Conservation (phyloP, 345 rosid genomes). For the Moricandia arvensis region DNA sequence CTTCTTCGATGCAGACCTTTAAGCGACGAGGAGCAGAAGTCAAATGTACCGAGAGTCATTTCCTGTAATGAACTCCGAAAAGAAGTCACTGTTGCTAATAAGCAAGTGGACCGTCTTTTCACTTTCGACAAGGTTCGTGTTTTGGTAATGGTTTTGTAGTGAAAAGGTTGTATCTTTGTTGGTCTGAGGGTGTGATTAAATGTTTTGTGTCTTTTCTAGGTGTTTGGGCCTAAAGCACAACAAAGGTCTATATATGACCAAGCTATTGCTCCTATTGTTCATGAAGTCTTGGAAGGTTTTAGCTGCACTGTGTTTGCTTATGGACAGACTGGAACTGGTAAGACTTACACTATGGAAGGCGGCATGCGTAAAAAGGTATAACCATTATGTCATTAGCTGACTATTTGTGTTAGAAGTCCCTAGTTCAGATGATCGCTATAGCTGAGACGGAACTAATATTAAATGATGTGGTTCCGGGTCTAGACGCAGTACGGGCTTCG, state of each 20-base stretch:
- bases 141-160: too few species aligned
- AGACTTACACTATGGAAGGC: conserved; percentile 96
- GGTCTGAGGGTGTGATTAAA: neutral
- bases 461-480: too few species aligned
- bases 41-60: conserved; percentile 56
- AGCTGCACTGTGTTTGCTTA: conserved; percentile 94
- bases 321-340: conserved; percentile 91
- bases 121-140: conserved; percentile 74
- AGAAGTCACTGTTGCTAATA: conserved; percentile 80
- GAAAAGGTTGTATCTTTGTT: neutral
- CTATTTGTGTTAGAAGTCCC: too few species aligned
- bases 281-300: conserved; percentile 91
- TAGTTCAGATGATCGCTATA: too few species aligned
- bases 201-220: conserved; percentile 43
- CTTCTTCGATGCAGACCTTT: conserved; percentile 85
- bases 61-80: conserved; percentile 70
- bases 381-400: too few species aligned
- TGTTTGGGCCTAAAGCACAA: conserved; percentile 91
- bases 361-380: conserved; percentile 90
- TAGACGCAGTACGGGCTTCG: too few species aligned
- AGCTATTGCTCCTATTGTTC: conserved; percentile 77
- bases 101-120: conserved; percentile 80
- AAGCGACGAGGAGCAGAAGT: conserved; percentile 75
- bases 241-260: conserved; percentile 94
- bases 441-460: too few species aligned